A percentile compares a stretch with the other conserved stretches of the same genome.
phyloP scores from a whole-genome alignment of 2,329 filamentous ascomycete species.

The Colletotrichum eleusines region DNA sequence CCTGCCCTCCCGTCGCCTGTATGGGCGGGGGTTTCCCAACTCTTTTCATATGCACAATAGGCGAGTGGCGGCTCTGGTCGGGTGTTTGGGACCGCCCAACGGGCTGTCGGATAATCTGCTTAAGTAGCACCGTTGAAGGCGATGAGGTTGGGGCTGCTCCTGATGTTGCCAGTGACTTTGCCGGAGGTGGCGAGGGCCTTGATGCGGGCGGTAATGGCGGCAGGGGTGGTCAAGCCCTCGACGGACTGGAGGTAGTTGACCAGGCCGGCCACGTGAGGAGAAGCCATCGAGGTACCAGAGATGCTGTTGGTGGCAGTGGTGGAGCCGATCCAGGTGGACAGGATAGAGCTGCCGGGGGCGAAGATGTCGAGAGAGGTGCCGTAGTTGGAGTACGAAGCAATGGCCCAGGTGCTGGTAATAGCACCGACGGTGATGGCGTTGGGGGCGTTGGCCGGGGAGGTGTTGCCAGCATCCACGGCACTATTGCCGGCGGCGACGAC shows the following conservation, averaged over 20 bases:
- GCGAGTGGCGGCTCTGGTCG: neutral
- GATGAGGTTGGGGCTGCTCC: conserved; percentile 58
- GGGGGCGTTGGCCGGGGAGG: conserved; percentile 62
- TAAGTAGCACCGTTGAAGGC: conserved; percentile 58
- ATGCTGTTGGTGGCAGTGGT: conserved; percentile 58
- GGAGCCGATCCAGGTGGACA: conserved; percentile 60
- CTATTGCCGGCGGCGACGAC: conserved; percentile 68
- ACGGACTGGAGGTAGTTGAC: conserved; percentile 67
- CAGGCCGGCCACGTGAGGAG: conserved; percentile 71
- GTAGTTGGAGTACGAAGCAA: conserved; percentile 63
- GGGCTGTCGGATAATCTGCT: neutral
- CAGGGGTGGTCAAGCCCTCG: conserved; percentile 55
- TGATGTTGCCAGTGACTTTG: conserved; percentile 50
- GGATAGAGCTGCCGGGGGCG: conserved; percentile 61
- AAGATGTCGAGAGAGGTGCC: conserved; percentile 63
- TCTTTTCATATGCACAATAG: conserved; percentile 10
- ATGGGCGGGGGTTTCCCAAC: conserved; percentile 7
- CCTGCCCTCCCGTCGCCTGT: neutral
- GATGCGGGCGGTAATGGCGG: conserved; percentile 56
- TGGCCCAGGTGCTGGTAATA: conserved; percentile 54
- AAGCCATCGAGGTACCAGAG: conserved; percentile 73
- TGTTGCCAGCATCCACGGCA: conserved; percentile 50
- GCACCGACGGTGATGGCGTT: conserved; percentile 66
- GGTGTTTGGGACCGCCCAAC: neutral
- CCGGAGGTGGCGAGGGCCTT: conserved; percentile 55